Conservation (phyloP, 1,284 basidiomycete species). For the Sporisorium reilianum region DNA sequence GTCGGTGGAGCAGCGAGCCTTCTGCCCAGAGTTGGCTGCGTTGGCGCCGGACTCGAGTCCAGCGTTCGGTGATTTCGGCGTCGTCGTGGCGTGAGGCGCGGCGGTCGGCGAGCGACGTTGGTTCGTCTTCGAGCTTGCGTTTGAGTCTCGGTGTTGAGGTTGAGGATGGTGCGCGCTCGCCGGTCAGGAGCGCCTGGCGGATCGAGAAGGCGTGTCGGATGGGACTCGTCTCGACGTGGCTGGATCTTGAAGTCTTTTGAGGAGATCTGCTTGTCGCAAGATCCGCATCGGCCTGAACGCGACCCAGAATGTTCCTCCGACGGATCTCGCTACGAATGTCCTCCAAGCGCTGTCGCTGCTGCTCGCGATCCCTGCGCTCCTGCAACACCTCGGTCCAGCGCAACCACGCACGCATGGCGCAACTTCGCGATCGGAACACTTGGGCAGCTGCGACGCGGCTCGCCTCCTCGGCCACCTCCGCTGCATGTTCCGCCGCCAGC, state of each 20-base stretch:
- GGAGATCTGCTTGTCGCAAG: no score
- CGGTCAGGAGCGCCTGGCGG: constrained; percentile 31
- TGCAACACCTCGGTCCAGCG: constrained; percentile 28
- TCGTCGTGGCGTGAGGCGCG: constrained; percentile 6
- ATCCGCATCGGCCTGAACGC: constrained; percentile 16
- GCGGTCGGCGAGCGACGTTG: neutral
- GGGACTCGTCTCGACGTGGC: constrained; percentile 12
- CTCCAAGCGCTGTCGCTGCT: constrained; percentile 25
- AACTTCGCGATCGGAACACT: constrained; percentile 19
- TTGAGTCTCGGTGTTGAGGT: constrained; percentile 7
- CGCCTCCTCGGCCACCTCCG: constrained; percentile 13
- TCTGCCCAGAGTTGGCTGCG: constrained; percentile 42
- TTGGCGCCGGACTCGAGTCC: constrained; percentile 21
- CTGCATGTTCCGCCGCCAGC: constrained; percentile 19
- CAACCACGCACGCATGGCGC: constrained; percentile 16
- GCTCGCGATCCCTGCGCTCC: constrained; percentile 28
- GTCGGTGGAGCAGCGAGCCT: constrained; percentile 30
- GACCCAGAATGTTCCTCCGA: constrained; percentile 29
- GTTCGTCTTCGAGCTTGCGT: constrained; percentile 26
- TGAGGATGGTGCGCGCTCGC: constrained; percentile 4
- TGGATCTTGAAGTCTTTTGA: neutral
- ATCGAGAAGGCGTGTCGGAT: constrained; percentile 26
- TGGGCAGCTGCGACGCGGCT: constrained; percentile 26
- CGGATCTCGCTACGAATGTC: constrained; percentile 25
- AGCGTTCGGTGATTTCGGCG: constrained; percentile 22